phyloP scores from a whole-genome alignment of 2,329 filamentous ascomycete species.

The Penicillium fuscoglaucum region DNA sequence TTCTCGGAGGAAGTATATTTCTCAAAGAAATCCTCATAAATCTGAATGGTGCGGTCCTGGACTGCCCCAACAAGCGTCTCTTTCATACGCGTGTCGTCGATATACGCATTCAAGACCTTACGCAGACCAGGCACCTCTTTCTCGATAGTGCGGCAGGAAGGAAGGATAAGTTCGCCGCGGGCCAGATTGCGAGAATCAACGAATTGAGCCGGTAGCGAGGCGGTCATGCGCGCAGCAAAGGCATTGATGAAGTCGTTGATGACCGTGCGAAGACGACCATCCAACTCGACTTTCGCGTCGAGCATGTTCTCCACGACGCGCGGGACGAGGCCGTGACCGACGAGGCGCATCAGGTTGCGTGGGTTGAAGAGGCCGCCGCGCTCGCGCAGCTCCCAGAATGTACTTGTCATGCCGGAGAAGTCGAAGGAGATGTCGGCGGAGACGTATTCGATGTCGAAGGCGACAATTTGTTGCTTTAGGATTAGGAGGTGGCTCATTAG shows the following conservation, averaged over 20 bases:
- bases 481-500: conserved; percentile 92
- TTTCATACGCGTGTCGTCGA: conserved; percentile 64
- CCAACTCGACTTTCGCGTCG: conserved; percentile 68
- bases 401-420: conserved; percentile 64
- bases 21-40: conserved; percentile 66
- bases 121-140: conserved; percentile 59
- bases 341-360: conserved; percentile 59
- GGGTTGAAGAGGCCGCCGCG: conserved; percentile 67
- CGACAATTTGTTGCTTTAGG: conserved; percentile 92
- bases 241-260: conserved; percentile 67
- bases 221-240: conserved; percentile 59
- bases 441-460: conserved; percentile 85
- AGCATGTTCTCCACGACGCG: conserved; percentile 71
- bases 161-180: conserved; percentile 45
- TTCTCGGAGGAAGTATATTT: conserved; percentile 46
- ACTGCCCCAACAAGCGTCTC: conserved; percentile 68
- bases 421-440: conserved; percentile 66
- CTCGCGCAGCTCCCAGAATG: conserved; percentile 67
- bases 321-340: conserved; percentile 60
- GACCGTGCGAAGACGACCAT: conserved; percentile 60
- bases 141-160: conserved; percentile 57
- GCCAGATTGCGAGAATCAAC: conserved; percentile 41
- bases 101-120: conserved; percentile 59
- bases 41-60: conserved; percentile 61
- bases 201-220: conserved; percentile 44